phyloP scores from a whole-genome alignment of 495 filamentous ascomycete species.

The Penicillium argentinense region DNA sequence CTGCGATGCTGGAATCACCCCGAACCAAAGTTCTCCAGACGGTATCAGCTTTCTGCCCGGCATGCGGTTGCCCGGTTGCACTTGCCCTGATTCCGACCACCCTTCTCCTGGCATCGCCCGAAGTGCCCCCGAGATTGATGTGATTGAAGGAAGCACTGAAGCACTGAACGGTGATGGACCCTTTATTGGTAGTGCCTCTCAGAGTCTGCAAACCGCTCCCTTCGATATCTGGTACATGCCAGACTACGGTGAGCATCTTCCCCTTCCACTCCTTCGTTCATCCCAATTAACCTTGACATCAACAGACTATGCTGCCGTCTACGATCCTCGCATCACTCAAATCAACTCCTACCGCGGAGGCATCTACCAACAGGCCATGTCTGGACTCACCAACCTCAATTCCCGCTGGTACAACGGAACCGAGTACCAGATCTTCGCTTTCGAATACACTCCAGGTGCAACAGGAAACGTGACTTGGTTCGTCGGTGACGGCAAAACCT shows the following conservation, averaged over 20 bases:
- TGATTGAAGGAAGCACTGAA: constrained; percentile 65
- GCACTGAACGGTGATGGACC: constrained; percentile 48
- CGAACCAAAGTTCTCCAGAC: constrained; percentile 71
- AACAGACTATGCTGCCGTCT: constrained; percentile 61
- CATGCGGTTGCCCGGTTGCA: constrained; percentile 72
- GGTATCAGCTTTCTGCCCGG: constrained; percentile 70
- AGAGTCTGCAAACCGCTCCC: constrained; percentile 71
- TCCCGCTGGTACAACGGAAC: constrained; percentile 76
- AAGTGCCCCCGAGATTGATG: constrained; percentile 75
- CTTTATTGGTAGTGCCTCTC: constrained; percentile 62
- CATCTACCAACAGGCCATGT: constrained; percentile 71
- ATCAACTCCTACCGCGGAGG: constrained; percentile 70
- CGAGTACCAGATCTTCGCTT: constrained; percentile 68
- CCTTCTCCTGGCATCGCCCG: constrained; percentile 69
- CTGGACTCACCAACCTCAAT: constrained; percentile 69
- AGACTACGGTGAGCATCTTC: constrained; percentile 52
- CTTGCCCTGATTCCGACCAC: constrained; percentile 65
- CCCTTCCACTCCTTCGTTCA: background rate
- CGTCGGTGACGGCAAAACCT: constrained; percentile 63
- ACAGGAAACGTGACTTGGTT: constrained; percentile 66
- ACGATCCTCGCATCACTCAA: constrained; percentile 55
- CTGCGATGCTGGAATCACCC: constrained; percentile 74
- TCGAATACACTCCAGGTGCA: constrained; percentile 69
- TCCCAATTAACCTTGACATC: background rate
- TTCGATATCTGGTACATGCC: constrained; percentile 78